Base-by-base conservation (phyloP, 495 filamentous ascomycete genomes). In the Usnea hakonensis region DNA sequence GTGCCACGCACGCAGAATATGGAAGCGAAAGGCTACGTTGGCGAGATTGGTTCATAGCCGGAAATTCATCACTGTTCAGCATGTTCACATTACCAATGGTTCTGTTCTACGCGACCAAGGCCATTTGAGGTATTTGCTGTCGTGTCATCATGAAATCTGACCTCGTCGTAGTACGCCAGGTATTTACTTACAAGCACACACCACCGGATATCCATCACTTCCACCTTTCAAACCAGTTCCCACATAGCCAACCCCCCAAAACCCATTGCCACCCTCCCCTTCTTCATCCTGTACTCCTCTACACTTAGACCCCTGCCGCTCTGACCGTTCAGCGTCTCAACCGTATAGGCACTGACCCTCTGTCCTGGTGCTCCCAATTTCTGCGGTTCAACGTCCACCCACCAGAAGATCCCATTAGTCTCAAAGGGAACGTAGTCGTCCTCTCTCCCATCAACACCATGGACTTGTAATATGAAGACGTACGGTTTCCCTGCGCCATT, bases 281-380 rank as follows among this genome's bases (percentile, higher is more conserved):
- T 85, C 70, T 79, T 79, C 38, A 72, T 65, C 71, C 78, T 69
- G 69, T 81, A 96, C 71, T 92, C 85, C 69, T 82, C 76, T 40
- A 77, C 79, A 0, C 82, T 85, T 63, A 94, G 68, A 1, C 90
- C 90, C 59, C 87, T 80, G 17, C 79, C 87, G 71, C 88, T 85
- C 63, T 75, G 73, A 1, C 83, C 83, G 65, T 87, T 81, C 0
- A 90, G 75, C 32, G 76, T 84, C 13, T 81, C 85, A 55, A 95
- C 77, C 6, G 83, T 83, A 57, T 77, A 83, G 37, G 90, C 64
- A 56, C 73, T 76, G 1, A 91, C 72, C 56, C 77, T 83, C 75
- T 90, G 83, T 1, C 91, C 91, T 14, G 83, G 79, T 2, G 75
- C 75, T 1, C 91, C 91, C 35, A 96, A 71, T 61, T 85, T 80